Base-by-base conservation (phyloP, 805 yeast species). In the Saturnispora galanensis region DNA sequence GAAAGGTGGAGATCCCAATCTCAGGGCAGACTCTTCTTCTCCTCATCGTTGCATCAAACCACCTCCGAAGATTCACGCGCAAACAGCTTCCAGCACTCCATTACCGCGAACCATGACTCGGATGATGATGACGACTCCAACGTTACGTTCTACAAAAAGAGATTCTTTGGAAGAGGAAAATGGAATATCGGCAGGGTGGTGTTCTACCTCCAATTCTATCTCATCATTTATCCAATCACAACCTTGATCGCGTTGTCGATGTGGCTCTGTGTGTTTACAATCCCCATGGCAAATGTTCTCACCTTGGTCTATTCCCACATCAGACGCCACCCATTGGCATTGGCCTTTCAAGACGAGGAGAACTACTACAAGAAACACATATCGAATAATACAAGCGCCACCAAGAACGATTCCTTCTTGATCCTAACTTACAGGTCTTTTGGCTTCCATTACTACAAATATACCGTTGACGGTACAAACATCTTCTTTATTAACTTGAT, bases 401-500 rank as follows among this genome's bases (percentile, higher is more conserved):
- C 71, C 39, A 69, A 77, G 39, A 73, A 76, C 55, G 78, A 73
- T 52, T 66, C 77, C 18, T 78, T 93, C 46, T 63, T 93, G 41
- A 69, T 93, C 35, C 88, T 96, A 64, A 89, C 97, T 1, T 90
- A 87, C 65, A 76, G 97, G 57, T 86, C 95, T 45, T 79, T 87
- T 51, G 97, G 97, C 1, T 73, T 77, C 60, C 96, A 88, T 60
- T 93, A 93, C 65, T 93, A 89, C 69, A 93, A 93, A 68, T 89
- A 85, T 63, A 93, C 98, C 0, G 85, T 93, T 39, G 97, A 86
- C 52, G 98, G 98, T 48, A 89, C 97, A 2, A 90, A 93, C 62
- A 84, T 90, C 46, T 84, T 93, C 54, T 83, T 93, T 59, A 80
- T 93, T 65, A 93, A 93, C 58, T 66, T 93, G 63, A 71, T 86